A percentile compares a stretch with the other conserved stretches of the same genome.
These are phyloP conservation scores for Geum urbanum DNA, from an alignment of 306 rosid species.

Conservation along the genomic window DNA sequence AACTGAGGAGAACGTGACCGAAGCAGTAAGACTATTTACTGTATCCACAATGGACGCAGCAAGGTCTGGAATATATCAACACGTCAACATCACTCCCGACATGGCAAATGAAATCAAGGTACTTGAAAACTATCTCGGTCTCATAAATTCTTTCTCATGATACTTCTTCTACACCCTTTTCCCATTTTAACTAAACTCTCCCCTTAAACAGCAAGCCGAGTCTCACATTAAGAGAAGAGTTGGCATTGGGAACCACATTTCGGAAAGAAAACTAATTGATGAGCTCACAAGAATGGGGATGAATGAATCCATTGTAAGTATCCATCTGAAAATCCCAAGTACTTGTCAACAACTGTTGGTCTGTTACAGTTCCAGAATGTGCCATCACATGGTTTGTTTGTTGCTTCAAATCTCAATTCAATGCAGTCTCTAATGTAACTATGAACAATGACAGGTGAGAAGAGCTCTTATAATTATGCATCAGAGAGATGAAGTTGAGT, in stretches of 20 bases:
- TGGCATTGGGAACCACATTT: conserved; percentile 92
- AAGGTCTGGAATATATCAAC: conserved; percentile 83
- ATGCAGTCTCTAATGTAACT: not conserved
- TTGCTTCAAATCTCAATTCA: not conserved
- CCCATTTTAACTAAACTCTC: conserved; percentile 12
- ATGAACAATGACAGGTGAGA: conserved; percentile 63
- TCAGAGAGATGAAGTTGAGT: conserved; percentile 98
- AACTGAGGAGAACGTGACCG: conserved; percentile 77
- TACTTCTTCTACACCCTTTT: not conserved
- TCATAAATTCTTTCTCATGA: not conserved
- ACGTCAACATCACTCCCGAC: conserved; percentile 73
- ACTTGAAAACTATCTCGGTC: conserved; percentile 19
- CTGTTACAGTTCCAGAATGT: not conserved
- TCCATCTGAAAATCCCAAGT: not conserved
- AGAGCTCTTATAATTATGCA: conserved; percentile 96
- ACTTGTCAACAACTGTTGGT: too few relatives aligned
- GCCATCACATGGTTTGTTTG: not conserved
- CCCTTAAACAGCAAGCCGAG: conserved; percentile 87
- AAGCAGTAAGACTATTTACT: conserved; percentile 80
- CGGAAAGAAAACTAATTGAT: conserved; percentile 90
- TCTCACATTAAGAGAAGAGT: conserved; percentile 94
- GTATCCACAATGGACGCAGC: conserved; percentile 99
- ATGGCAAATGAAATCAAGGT: conserved; percentile 95
- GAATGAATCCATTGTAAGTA: conserved; percentile 86
- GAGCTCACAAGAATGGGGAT: conserved; percentile 91